Percentiles rank a stretch among this genome's conserved stretches.
Conservation (phyloP, 2,329 filamentous ascomycete genomes). For the Corinectria fuckeliana region DNA sequence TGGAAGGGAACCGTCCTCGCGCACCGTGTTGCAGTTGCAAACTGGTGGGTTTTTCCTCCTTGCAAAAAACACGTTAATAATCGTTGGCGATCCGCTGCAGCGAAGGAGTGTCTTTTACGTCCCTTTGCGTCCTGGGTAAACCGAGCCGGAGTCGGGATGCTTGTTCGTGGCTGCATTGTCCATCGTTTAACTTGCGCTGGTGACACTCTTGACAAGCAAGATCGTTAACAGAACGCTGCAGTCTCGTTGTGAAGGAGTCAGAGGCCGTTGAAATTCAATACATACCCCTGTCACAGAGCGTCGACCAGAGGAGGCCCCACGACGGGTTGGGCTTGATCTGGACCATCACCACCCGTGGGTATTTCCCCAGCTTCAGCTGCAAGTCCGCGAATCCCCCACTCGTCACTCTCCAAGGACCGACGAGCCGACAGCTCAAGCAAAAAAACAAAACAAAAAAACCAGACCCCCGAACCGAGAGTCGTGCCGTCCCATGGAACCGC, state of each 20-base stretch:
- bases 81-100: not conserved
- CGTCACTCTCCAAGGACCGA: not conserved
- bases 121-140: not conserved
- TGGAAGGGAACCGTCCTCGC: not conserved
- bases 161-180: not conserved
- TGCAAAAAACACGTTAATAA: too few species aligned
- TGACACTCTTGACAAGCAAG: not conserved
- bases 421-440: not conserved
- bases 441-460: too few species aligned
- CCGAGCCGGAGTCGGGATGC: not conserved
- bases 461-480: not conserved
- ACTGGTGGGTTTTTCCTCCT: not conserved
- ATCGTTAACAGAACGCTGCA: not conserved
- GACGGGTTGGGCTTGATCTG: not conserved
- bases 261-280: not conserved
- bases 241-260: not conserved
- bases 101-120: not conserved
- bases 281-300: not conserved
- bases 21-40: not conserved
- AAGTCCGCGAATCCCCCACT: not conserved
- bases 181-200: not conserved
- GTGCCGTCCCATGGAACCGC: slow-evolving; percentile 9
- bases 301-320: not conserved
- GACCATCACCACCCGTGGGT: not conserved
- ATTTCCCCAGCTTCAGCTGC: not conserved